phyloP scores from a whole-genome alignment of 331 rosid species.

The Acacia concinna region DNA sequence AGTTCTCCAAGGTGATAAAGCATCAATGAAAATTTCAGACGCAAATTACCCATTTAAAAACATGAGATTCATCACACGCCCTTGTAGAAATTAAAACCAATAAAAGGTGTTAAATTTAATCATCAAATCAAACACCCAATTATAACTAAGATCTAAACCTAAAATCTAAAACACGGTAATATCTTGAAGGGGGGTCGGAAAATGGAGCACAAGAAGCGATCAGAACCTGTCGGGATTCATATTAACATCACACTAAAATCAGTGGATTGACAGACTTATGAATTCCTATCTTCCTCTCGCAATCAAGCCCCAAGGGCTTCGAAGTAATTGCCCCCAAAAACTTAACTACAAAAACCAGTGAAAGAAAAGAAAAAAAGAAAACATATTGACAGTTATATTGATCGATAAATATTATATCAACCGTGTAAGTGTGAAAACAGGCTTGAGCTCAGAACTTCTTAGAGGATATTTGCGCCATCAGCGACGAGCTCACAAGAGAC shows the following conservation, averaged over 20 bases:
- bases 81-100: not conserved
- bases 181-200: not conserved
- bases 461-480: slow-evolving; percentile 90
- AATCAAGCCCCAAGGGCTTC: not conserved
- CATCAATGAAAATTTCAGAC: slow-evolving; percentile 48
- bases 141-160: not conserved
- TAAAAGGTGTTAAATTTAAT: not conserved
- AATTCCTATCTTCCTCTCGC: slow-evolving; percentile 82
- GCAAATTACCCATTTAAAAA: slow-evolving; percentile 46
- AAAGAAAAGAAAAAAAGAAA: too few relatives aligned
- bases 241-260: slow-evolving; percentile 60
- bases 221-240: slow-evolving; percentile 98
- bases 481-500: slow-evolving; percentile 36
- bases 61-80: slow-evolving; percentile 43
- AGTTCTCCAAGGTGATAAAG: slow-evolving; percentile 47
- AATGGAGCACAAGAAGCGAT: slow-evolving; percentile 44
- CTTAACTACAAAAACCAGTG: too few relatives aligned
- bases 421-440: not conserved
- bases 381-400: too few relatives aligned
- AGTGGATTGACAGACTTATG: slow-evolving; percentile 90
- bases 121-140: not conserved
- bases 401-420: too few relatives aligned
- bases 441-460: slow-evolving; percentile 94
- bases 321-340: too few relatives aligned
- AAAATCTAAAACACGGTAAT: not conserved